Conservation (phyloP, 176 grass and related monocot genomes). For the Saccharum spontaneum region DNA sequence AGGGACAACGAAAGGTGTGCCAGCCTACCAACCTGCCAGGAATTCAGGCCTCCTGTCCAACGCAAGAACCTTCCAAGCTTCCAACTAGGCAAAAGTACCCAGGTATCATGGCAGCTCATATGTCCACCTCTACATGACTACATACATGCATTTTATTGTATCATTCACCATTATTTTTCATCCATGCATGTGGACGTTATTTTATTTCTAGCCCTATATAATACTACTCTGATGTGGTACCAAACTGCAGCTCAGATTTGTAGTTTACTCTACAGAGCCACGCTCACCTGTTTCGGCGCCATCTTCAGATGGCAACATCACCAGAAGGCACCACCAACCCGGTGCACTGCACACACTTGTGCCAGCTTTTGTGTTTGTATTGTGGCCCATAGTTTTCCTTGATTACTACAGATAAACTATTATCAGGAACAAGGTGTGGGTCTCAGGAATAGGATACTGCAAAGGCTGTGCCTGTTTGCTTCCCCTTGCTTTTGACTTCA, state of each 20-base stretch:
- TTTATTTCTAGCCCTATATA: neutral
- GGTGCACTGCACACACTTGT: conserved; percentile 1
- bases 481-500: conserved; percentile 28
- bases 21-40: conserved; percentile 22
- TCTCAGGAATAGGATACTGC: conserved; percentile 13
- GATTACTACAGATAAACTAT: conserved; percentile 35
- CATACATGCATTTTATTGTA: conserved; percentile 6
- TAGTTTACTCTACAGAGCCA: neutral
- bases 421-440: conserved; percentile 4
- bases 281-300: neutral
- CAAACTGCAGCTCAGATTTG: conserved; percentile 23
- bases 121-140: conserved; percentile 6
- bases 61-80: conserved; percentile 17
- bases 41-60: conserved; percentile 19
- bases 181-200: neutral
- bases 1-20: conserved; percentile 12
- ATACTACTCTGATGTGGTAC: neutral
- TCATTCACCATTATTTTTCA: too few species aligned
- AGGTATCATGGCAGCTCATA: conserved; percentile 34
- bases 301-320: conserved; percentile 29
- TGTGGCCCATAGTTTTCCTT: conserved; percentile 14
- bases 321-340: conserved; percentile 39
- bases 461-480: conserved; percentile 14
- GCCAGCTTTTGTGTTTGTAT: conserved; percentile 29
- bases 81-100: conserved; percentile 19